Evolutionary conservation across 257 asterid species (phyloP), one percentile per base, ranked within the genome.

Genomic region (Nicotiana undulata): DNA sequence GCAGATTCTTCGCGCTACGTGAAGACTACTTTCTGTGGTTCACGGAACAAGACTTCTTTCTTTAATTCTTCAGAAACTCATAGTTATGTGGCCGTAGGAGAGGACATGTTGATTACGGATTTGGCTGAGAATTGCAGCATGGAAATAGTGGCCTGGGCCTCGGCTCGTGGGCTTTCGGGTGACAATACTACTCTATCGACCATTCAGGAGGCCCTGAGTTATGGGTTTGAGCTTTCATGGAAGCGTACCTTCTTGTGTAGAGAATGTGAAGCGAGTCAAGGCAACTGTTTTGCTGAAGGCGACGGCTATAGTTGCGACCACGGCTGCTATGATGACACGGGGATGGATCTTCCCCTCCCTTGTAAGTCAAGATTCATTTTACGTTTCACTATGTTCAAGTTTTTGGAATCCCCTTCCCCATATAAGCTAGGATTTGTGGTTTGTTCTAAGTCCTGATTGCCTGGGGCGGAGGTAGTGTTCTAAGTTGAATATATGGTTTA

Each of bases 161-260:
- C 87, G 4, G 9, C 7, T 11, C 29, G 9, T n/a, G 87, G 85
- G 59, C 83, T 86, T 9, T 44, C 59, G 10, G 37, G 61, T 29
- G 77, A 63, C 0, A 44, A 79, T 12, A 31, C 81, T 6, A 81
- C 89, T 4, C 70, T 85, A 77, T 53, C 70, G 16, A 77, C 80
- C 68, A 80, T 90, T 49, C 89, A 79, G 2, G 80, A 32, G 2
- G 79, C 86, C 51, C 61, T 89, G 81, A 63, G 86, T 32, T 90
- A 86, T 79, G 92, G 94, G 67, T 84, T 89, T 76, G 89, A 88
- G 83, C 81, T 87, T 6, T 77, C 86, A 0, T 85, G 87, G 88
- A 79, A 6, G 60, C 9, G 28, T 4, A 83, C 77, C 10, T 51
- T 26, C 31, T 8, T 20, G 2, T 88, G 91, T 65, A 28, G 56